These are phyloP conservation scores for Boletus barrowsii DNA, from an alignment of 768 basidiomycete species.

Conservation along the genomic window DNA sequence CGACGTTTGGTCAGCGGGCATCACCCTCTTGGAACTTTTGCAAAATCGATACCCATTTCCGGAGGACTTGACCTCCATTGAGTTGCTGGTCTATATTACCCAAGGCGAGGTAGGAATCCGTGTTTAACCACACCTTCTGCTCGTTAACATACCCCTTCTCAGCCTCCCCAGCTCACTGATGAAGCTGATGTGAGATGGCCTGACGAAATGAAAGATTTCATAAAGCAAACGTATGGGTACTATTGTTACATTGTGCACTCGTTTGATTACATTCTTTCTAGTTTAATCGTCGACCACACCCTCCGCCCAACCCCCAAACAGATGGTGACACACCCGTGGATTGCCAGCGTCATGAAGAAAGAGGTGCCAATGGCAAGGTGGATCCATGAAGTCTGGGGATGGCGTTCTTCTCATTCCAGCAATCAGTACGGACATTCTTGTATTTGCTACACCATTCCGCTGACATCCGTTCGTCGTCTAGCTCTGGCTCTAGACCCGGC, in stretches of 20 bases:
- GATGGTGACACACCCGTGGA: conserved; percentile 83
- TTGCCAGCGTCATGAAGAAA: conserved; percentile 68
- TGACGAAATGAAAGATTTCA: conserved; percentile 87
- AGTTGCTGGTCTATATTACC: conserved; percentile 88
- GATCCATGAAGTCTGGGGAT: conserved; percentile 83
- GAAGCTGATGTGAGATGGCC: conserved; percentile 67
- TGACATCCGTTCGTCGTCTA: conserved; percentile 2
- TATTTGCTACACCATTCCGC: background rate
- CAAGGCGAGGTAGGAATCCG: conserved; percentile 58
- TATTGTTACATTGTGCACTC: background rate
- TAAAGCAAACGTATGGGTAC: conserved; percentile 69
- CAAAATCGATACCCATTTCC: conserved; percentile 96
- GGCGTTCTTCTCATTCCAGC: conserved; percentile 46
- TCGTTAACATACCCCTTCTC: conserved; percentile 15
- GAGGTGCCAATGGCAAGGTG: conserved; percentile 88
- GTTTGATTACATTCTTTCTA: conserved; percentile 28
- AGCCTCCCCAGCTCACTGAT: conserved; percentile 84
- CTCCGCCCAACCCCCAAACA: conserved; percentile 79
- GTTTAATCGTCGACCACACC: conserved; percentile 65
- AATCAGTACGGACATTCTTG: conserved; percentile 17
- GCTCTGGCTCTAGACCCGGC: conserved; percentile 26
- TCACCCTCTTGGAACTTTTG: conserved; percentile 90
- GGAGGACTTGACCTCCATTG: conserved; percentile 87
- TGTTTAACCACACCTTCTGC: conserved; percentile 2
- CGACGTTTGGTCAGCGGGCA: conserved; percentile 97